Percentiles rank a stretch among this genome's conserved stretches.
These are phyloP conservation scores for Pichia nanzhaoensis DNA, from an alignment of 805 yeast species.

Conservation along the genomic window DNA sequence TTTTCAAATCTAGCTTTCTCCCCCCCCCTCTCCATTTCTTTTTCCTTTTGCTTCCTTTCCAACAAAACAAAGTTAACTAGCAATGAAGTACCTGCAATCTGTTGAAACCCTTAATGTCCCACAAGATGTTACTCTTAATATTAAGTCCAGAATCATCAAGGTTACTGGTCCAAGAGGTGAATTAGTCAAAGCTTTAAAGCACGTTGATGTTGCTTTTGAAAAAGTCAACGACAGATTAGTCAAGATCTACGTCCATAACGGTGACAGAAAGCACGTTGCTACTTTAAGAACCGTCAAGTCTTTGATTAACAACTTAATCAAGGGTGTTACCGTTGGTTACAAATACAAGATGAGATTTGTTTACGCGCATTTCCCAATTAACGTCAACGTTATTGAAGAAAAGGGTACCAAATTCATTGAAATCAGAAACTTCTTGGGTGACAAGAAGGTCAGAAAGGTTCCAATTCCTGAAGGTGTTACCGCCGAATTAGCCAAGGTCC, in stretches of 20 bases:
- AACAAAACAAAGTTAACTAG: not conserved
- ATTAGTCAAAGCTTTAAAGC: conserved; percentile 83
- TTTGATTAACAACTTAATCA: conserved; percentile 85
- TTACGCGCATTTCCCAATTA: conserved; percentile 99
- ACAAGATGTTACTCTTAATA: conserved; percentile 85
- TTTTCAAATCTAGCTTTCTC: no score
- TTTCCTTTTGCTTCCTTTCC: not conserved
- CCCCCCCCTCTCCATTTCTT: no score
- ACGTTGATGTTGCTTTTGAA: conserved; percentile 88
- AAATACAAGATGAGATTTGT: conserved; percentile 99
- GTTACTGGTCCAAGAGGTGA: conserved; percentile 98
- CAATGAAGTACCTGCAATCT: conserved; percentile 58
- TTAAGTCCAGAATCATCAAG: conserved; percentile 84
- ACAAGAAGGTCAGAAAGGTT: conserved; percentile 91
- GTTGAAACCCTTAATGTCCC: conserved; percentile 62
- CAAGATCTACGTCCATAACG: conserved; percentile 92
- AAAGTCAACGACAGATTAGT: conserved; percentile 67
- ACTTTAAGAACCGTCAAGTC: conserved; percentile 98
- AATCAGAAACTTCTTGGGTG: conserved; percentile 99
- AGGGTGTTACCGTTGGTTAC: conserved; percentile 99
- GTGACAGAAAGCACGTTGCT: conserved; percentile 99
- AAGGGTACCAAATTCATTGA: conserved; percentile 74
- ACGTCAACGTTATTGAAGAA: conserved; percentile 82
- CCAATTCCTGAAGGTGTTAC: conserved; percentile 84
- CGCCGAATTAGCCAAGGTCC: conserved; percentile 71